Evolutionary conservation across 2,329 filamentous ascomycete genomes (phyloP).

Genomic region (Mariannaea elegans): DNA sequence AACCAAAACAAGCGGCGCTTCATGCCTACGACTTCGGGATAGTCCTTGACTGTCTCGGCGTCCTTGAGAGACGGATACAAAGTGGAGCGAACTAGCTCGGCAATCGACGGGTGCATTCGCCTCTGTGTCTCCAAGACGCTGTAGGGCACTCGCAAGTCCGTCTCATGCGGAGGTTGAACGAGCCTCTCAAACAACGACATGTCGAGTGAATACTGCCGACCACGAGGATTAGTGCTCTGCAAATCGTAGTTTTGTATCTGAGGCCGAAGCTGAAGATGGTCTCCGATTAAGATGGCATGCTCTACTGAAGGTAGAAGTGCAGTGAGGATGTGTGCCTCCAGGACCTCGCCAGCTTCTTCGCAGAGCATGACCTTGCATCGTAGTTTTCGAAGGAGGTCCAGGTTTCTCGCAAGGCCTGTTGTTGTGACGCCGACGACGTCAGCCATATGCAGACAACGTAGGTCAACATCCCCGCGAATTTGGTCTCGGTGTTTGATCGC

Average conservation of each 20-base stretch:
- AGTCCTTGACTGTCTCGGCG: conserved; percentile 45
- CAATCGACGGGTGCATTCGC: conserved; percentile 72
- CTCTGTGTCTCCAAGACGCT: conserved; percentile 70
- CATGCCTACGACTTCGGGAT: conserved; percentile 64
- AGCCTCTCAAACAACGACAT: conserved; percentile 53
- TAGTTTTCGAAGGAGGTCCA: conserved; percentile 58
- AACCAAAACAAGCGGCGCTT: conserved; percentile 67
- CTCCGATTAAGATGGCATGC: conserved; percentile 70
- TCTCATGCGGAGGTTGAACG: too few species aligned
- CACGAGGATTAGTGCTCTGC: too few species aligned
- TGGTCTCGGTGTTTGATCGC: too few species aligned
- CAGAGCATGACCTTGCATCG: conserved; percentile 67
- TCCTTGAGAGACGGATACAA: conserved; percentile 68
- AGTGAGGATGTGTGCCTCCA: conserved; percentile 70
- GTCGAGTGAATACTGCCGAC: conserved; percentile 27
- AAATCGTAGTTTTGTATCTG: conserved; percentile 63
- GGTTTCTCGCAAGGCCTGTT: conserved; percentile 62
- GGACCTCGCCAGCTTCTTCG: conserved; percentile 74
- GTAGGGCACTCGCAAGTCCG: too few species aligned
- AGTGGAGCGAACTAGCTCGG: conserved; percentile 63
- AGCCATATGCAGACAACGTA: conserved; percentile 49
- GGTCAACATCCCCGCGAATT: conserved; percentile 45
- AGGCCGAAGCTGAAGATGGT: conserved; percentile 68
- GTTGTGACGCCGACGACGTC: conserved; percentile 68
- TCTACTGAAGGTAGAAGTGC: conserved; percentile 67